These are phyloP conservation scores for Debaryomycetaceae sp. DNA, from an alignment of 1,139 yeast genomes.

Conservation along the genomic window DNA sequence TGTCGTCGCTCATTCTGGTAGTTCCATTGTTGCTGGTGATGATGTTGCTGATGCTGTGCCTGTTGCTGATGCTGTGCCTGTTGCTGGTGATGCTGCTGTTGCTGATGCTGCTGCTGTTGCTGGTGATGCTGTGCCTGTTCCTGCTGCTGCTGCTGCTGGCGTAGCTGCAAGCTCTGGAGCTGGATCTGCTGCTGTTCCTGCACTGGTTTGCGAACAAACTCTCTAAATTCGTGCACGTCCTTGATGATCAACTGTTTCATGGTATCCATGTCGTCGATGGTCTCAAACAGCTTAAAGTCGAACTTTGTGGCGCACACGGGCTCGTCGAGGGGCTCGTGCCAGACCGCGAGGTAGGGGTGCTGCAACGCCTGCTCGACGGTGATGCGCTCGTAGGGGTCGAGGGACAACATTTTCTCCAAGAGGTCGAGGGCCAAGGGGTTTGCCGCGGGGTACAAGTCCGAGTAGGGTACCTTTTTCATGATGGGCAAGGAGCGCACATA, in stretches of 20 bases:
- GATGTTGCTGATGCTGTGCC: slow-evolving; percentile 1
- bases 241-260: slow-evolving; percentile 72
- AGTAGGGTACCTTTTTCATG: slow-evolving; percentile 74
- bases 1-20: slow-evolving; percentile 4
- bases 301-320: slow-evolving; percentile 76
- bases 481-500: slow-evolving; percentile 80
- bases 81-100: slow-evolving; percentile 4
- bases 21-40: slow-evolving; percentile 1
- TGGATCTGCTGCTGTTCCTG: slow-evolving; percentile 52
- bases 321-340: slow-evolving; percentile 97
- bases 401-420: slow-evolving; percentile 68
- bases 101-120: slow-evolving; percentile 6
- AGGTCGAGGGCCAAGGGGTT: slow-evolving; percentile 82
- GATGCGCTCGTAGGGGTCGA: slow-evolving; percentile 81
- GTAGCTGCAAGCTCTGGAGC: slow-evolving; percentile 25
- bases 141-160: slow-evolving; percentile 18
- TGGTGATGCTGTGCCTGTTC: slow-evolving; percentile 8
- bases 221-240: slow-evolving; percentile 74
- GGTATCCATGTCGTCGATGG: slow-evolving; percentile 65
- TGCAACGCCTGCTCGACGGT: slow-evolving; percentile 81
- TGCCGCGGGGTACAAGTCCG: slow-evolving; percentile 67
- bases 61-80: slow-evolving; percentile 4
- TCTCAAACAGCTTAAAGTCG: slow-evolving; percentile 79
- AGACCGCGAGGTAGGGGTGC: slow-evolving; percentile 80
- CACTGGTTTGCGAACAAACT: slow-evolving; percentile 66